These are phyloP conservation scores for Aureobasidium sp. DNA, from an alignment of 2,329 filamentous ascomycete genomes.

Conservation along the genomic window DNA sequence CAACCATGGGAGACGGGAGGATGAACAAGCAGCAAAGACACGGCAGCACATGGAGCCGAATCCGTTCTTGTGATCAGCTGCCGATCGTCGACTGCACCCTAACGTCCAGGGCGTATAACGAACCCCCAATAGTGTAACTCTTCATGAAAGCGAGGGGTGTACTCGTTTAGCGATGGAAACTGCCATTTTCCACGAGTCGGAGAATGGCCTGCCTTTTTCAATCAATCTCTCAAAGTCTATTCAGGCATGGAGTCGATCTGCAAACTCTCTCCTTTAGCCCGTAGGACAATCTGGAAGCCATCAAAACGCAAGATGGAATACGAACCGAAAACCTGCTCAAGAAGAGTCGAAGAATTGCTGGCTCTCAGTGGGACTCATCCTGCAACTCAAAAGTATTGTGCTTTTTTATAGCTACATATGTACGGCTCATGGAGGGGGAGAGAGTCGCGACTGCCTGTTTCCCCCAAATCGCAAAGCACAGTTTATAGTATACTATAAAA, in stretches of 20 bases:
- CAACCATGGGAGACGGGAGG: neutral
- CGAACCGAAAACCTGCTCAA: neutral
- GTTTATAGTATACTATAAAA: neutral
- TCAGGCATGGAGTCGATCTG: neutral
- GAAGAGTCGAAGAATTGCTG: neutral
- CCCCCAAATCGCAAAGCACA: neutral
- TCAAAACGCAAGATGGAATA: neutral
- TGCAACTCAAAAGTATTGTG: neutral
- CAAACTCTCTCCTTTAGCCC: neutral
- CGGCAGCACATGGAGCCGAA: neutral
- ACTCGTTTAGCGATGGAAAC: neutral
- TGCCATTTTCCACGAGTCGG: constrained; percentile 4
- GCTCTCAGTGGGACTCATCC: neutral
- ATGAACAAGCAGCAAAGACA: neutral
- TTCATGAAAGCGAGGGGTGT: neutral
- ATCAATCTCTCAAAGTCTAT: neutral
- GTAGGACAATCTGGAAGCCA: no score
- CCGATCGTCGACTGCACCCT: neutral
- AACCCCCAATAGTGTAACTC: neutral
- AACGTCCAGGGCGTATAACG: neutral
- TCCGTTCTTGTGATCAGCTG: neutral
- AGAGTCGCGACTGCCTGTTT: neutral
- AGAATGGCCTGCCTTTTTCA: neutral
- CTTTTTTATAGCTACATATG: neutral
- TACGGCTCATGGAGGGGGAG: neutral